Percentiles rank a stretch among this genome's conserved stretches.
Evolutionary conservation across 441 rosid genomes (phyloP).

Genomic region (Gossypium lobatum): DNA sequence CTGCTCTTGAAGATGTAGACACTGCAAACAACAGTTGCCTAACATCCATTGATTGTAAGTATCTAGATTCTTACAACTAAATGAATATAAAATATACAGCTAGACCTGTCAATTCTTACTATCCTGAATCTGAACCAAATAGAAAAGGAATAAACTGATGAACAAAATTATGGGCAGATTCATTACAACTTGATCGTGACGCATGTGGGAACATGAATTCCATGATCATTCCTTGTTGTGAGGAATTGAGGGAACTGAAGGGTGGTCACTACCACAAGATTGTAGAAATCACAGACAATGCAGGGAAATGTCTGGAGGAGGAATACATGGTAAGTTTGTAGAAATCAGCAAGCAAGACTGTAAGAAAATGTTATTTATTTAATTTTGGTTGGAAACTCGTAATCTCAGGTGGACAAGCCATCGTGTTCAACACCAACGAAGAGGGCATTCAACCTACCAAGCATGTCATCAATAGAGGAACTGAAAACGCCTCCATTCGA

Average conservation of each 20-base stretch:
- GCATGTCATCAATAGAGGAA: slow-evolving; percentile 76
- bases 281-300: slow-evolving; percentile 72
- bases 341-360: not conserved
- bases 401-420: slow-evolving; percentile 76
- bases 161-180: slow-evolving; percentile 42
- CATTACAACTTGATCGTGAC: slow-evolving; percentile 80
- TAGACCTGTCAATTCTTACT: not conserved
- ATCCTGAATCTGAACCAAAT: too few relatives aligned
- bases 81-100: not conserved
- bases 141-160: slow-evolving; percentile 2
- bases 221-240: slow-evolving; percentile 73
- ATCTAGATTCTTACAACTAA: slow-evolving; percentile 5
- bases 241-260: slow-evolving; percentile 71
- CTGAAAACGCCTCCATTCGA: slow-evolving; percentile 86
- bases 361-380: not conserved
- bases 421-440: slow-evolving; percentile 90
- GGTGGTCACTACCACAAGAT: slow-evolving; percentile 81
- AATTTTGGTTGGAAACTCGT: not conserved
- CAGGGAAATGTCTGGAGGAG: slow-evolving; percentile 82
- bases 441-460: slow-evolving; percentile 73
- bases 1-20: slow-evolving; percentile 61
- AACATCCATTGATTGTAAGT: slow-evolving; percentile 75
- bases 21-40: slow-evolving; percentile 56
- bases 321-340: slow-evolving; percentile 64
- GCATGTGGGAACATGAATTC: slow-evolving; percentile 81